phyloP scores from a whole-genome alignment of 1,284 basidiomycete genomes.

The Ustilago loliicola region DNA sequence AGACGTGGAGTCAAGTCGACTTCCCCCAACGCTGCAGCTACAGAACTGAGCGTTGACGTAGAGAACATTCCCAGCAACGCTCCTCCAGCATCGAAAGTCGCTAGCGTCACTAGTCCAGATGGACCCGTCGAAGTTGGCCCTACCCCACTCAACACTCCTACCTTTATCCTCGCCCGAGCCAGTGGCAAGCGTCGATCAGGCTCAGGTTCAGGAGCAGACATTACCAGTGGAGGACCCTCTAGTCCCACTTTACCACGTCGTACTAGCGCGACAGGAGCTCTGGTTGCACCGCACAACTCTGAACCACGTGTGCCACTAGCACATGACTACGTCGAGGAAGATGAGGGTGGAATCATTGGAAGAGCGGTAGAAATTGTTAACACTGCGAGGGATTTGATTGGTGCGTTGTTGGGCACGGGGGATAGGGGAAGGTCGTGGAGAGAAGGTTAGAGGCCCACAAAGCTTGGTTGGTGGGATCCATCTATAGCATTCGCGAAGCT shows the following conservation, averaged over 20 bases:
- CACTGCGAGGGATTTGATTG: slow-evolving; percentile 67
- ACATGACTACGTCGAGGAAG: slow-evolving; percentile 68
- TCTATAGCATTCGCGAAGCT: not conserved
- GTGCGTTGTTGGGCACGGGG: slow-evolving; percentile 58
- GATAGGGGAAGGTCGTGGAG: slow-evolving; percentile 54
- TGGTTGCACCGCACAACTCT: slow-evolving; percentile 62
- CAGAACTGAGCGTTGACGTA: slow-evolving; percentile 59
- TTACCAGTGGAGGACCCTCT: slow-evolving; percentile 40
- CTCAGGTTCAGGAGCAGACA: slow-evolving; percentile 39
- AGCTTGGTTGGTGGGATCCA: not conserved
- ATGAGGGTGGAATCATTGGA: slow-evolving; percentile 67
- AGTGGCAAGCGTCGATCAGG: slow-evolving; percentile 49
- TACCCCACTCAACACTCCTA: slow-evolving; percentile 68
- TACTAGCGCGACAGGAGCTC: slow-evolving; percentile 61
- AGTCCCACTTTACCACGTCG: slow-evolving; percentile 57
- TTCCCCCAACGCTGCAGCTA: slow-evolving; percentile 29
- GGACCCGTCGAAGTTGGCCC: slow-evolving; percentile 56
- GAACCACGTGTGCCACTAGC: slow-evolving; percentile 65
- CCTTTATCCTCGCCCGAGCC: slow-evolving; percentile 55
- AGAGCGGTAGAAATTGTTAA: slow-evolving; percentile 69
- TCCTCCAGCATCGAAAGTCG: slow-evolving; percentile 23
- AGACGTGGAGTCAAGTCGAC: slow-evolving; percentile 35
- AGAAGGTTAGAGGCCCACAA: slow-evolving; percentile 22
- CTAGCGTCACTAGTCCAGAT: slow-evolving; percentile 33
- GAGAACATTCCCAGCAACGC: slow-evolving; percentile 62